Percentiles rank a stretch among this genome's conserved stretches.
Conservation (phyloP, 2,329 filamentous ascomycete genomes). For the Pochonia chlamydosporia region DNA sequence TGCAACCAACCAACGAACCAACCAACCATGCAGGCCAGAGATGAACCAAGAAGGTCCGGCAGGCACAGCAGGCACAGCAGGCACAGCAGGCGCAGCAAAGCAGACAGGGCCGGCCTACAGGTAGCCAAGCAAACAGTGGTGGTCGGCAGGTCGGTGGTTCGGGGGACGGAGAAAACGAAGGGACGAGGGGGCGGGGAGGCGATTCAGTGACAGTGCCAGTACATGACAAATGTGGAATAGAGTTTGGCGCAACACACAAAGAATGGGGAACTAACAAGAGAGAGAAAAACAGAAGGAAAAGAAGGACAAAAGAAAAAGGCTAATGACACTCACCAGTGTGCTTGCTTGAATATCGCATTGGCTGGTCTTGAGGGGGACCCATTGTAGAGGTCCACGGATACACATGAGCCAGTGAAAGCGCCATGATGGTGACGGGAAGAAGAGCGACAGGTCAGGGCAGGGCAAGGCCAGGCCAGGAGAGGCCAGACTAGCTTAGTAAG, state of each 20-base stretch:
- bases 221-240: too few species aligned
- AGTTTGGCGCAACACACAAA: too few species aligned
- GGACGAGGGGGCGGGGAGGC: constrained; percentile 1
- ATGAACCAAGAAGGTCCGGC: too few species aligned
- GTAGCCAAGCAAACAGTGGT: too few species aligned
- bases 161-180: neutral
- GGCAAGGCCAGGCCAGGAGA: neutral
- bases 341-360: constrained; percentile 2
- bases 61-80: too few species aligned
- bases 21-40: neutral
- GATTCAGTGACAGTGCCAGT: too few species aligned
- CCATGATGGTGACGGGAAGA: constrained; percentile 8
- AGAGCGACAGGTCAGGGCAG: neutral
- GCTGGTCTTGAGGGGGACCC: constrained; percentile 1
- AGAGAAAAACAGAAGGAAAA: constrained; percentile 4
- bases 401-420: constrained; percentile 4
- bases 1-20: constrained; percentile 3
- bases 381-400: constrained; percentile 3
- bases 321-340: constrained; percentile 2
- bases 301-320: neutral
- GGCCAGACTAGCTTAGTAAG: constrained; percentile 4
- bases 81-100: too few species aligned
- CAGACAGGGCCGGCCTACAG: too few species aligned
- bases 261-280: neutral
- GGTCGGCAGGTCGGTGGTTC: too few species aligned